Base-by-base conservation (phyloP, 768 basidiomycete genomes). In the Exsudoporus frostii region DNA sequence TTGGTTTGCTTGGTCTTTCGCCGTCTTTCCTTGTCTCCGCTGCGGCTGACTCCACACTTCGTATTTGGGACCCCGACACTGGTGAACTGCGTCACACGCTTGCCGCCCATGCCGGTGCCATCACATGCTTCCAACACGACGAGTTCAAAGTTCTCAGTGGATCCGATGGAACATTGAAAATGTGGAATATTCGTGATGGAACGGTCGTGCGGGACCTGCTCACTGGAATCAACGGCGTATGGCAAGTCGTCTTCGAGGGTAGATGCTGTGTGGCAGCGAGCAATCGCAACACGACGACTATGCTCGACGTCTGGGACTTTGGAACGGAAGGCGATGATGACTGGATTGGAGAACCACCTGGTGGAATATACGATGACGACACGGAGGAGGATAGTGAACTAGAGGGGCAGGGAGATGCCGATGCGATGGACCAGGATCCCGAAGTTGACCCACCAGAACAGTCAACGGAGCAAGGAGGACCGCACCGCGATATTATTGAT, bases 61-160 rank as follows among this genome's bases (percentile, higher is more conserved):
- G 95, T 8, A 82, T 98, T 38, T 98, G 96, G 96, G 88, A 98
- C 64, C 90, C 94, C 2, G 83, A 86, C 34, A 83, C 83, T 1
- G 92, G 92, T 50, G 84, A 85, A 53, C 77, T 91, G 29, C 83
- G 81, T 36, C 88, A 94, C 59, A 85, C 87, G 0, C 81, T 99
- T 29, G 85, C 87, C 4, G 92, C 91, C 1, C 96, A 98, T 68
- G 89, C 88, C 7, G 96, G 95, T 20, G 94, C 96, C n/a, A 98
- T 99, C 60, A 98, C 97, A 17, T 99, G 96, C 73, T 98, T 98
- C 79, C 93, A 96, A 70, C 94, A 97, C 60, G 96, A 98, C 68
- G 95, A 98, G 68, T 92, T 91, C 77, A 98, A 97, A 67, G 92
- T 98, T 41, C 79, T 99, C 27, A 92, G 89, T 63, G 96, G 96